Evolutionary conservation across 345 rosid genomes (phyloP).

Genomic region (Linum trigynum): DNA sequence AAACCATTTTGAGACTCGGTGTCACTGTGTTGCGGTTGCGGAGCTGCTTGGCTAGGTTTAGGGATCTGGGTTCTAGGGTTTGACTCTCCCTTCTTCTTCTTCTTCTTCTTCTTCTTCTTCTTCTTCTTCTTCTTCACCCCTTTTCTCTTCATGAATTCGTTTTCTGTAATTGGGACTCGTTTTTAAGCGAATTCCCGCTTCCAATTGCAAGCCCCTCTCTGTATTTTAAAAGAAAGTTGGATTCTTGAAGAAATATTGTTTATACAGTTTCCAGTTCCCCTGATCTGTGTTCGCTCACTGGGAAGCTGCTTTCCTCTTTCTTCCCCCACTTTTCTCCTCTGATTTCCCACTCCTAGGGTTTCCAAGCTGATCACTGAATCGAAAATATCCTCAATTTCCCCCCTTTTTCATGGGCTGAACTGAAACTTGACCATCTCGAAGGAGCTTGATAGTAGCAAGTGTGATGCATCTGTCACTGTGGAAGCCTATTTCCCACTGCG

Average conservation of each 20-base stretch:
- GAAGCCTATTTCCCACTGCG: conserved; percentile 76
- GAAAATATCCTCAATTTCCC: conserved; percentile 9
- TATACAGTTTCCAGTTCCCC: conserved; percentile 15
- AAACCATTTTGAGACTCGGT: background rate
- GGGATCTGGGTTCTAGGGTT: conserved; percentile 59
- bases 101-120: background rate
- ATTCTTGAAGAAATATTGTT: conserved; percentile 12
- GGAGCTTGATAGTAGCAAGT: conserved; percentile 3
- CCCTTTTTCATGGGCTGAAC: conserved; percentile 18
- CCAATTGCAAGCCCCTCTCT: background rate
- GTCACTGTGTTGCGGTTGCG: conserved; percentile 8
- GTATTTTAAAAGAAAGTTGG: conserved; percentile 12
- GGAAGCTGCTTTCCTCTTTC: too few species aligned
- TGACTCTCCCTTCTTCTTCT: conserved; percentile 28
- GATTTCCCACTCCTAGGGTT: conserved; percentile 20
- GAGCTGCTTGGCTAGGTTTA: conserved; percentile 20
- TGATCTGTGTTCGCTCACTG: conserved; percentile 24
- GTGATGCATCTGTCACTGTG: conserved; percentile 83
- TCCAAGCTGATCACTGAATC: conserved; percentile 12
- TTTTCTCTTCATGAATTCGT: conserved; percentile 22
- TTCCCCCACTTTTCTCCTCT: conserved; percentile 8
- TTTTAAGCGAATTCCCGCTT: conserved; percentile 15
- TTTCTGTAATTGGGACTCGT: conserved; percentile 26
- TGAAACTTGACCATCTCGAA: background rate
- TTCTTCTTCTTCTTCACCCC: conserved; percentile 15